Evolutionary conservation across 106 monocot genomes (phyloP).

Genomic region (Iris macrosiphon): DNA sequence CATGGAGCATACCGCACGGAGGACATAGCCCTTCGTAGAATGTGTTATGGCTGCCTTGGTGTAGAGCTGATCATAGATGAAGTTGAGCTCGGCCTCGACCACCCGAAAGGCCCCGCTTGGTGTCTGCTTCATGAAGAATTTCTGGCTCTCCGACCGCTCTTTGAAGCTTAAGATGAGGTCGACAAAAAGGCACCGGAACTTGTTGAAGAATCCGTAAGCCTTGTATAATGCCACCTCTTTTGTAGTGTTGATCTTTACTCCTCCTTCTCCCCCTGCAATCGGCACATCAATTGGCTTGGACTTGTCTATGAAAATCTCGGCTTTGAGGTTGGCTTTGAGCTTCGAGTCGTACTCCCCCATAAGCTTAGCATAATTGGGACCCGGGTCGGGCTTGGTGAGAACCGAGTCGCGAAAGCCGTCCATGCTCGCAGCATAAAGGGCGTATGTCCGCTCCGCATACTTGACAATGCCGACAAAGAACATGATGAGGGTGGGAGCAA

Average conservation of each 20-base stretch:
- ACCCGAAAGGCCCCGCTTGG: constrained; percentile 13
- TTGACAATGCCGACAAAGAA: constrained; percentile 22
- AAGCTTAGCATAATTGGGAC: constrained; percentile 30
- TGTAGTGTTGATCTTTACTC: too few species aligned
- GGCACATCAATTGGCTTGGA: too few species aligned
- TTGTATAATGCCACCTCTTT: not conserved
- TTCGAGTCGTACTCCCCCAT: constrained; percentile 20
- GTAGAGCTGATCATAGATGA: constrained; percentile 31
- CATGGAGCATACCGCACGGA: constrained; percentile 8
- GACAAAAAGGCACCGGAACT: constrained; percentile 32
- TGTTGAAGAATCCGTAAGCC: constrained; percentile 21
- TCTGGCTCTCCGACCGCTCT: constrained; percentile 21
- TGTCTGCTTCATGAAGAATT: constrained; percentile 10
- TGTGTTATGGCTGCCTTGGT: constrained; percentile 23
- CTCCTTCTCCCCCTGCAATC: too few species aligned
- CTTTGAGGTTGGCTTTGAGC: constrained; percentile 7
- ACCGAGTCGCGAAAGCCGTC: constrained; percentile 21
- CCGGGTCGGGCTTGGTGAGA: constrained; percentile 14
- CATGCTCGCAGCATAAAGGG: constrained; percentile 26
- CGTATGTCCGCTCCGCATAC: constrained; percentile 22
- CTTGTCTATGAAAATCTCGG: constrained; percentile 11
- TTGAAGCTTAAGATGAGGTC: constrained; percentile 27
- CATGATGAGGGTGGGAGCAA: constrained; percentile 6
- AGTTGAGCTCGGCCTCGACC: constrained; percentile 29
- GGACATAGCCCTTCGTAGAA: constrained; percentile 1